Evolutionary conservation across 768 basidiomycete species (phyloP).

Genomic region (Strobilomyces dryophilus): DNA sequence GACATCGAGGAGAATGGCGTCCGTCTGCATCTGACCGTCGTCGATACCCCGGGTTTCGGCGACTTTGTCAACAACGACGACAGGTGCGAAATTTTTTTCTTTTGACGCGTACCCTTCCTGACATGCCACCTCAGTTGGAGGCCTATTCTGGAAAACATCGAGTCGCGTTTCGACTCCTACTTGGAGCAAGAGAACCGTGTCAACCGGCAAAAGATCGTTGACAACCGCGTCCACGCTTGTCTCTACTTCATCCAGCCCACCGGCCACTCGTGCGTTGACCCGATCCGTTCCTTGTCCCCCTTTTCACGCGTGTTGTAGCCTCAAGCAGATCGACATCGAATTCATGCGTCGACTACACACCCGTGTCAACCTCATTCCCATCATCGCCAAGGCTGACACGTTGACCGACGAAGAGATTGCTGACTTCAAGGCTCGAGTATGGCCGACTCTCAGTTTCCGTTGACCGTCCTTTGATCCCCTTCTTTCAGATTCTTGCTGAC

Average conservation of each 20-base stretch:
- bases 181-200: constrained; percentile 98
- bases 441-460: constrained; percentile 15
- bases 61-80: constrained; percentile 99
- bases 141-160: constrained; percentile 97
- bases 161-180: constrained; percentile 95
- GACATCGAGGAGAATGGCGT: constrained; percentile 99
- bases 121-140: constrained; percentile 70
- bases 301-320: constrained; percentile 39
- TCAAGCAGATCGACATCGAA: constrained; percentile 98
- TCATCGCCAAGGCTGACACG: constrained; percentile 98
- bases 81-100: constrained; percentile 53
- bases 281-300: neutral
- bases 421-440: constrained; percentile 89
- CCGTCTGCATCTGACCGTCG: constrained; percentile 94
- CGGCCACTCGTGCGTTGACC: constrained; percentile 79
- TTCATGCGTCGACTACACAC: constrained; percentile 98
- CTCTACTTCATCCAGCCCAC: constrained; percentile 99
- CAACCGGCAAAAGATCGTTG: constrained; percentile 87
- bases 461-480: neutral
- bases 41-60: constrained; percentile 98
- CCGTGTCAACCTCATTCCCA: constrained; percentile 96
- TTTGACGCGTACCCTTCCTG: constrained; percentile 10
- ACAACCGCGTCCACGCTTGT: constrained; percentile 98
- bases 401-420: constrained; percentile 94
- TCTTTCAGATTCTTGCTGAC: constrained; percentile 76